These are phyloP conservation scores for Trichosporon sp. DNA, from an alignment of 1,284 basidiomycete species.

Conservation along the genomic window DNA sequence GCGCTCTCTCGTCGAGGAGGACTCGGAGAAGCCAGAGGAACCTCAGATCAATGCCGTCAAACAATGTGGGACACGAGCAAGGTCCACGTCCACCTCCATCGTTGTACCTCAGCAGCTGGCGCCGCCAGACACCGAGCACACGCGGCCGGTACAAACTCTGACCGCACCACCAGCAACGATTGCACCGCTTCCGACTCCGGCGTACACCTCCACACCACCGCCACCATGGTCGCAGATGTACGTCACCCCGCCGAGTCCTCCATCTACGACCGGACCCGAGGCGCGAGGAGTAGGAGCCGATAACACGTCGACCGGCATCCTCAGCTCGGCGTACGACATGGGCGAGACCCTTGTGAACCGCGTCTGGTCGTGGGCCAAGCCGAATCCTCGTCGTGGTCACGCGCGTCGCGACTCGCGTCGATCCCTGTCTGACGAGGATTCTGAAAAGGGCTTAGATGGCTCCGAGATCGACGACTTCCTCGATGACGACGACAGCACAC, in stretches of 20 bases:
- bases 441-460: slow-evolving; percentile 51
- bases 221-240: slow-evolving; percentile 32
- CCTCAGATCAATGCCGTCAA: slow-evolving; percentile 24
- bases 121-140: slow-evolving; percentile 7
- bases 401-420: slow-evolving; percentile 25
- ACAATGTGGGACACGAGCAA: slow-evolving; percentile 42
- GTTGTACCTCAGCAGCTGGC: slow-evolving; percentile 38
- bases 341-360: slow-evolving; percentile 41
- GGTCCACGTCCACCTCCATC: slow-evolving; percentile 52
- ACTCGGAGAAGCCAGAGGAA: slow-evolving; percentile 30
- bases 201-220: slow-evolving; percentile 20
- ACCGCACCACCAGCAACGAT: slow-evolving; percentile 22
- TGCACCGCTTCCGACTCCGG: slow-evolving; percentile 24
- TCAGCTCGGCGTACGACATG: slow-evolving; percentile 43
- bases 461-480: slow-evolving; percentile 38
- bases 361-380: slow-evolving; percentile 34
- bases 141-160: slow-evolving; percentile 27
- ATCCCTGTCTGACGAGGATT: slow-evolving; percentile 42
- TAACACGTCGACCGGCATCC: slow-evolving; percentile 11
- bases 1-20: slow-evolving; percentile 24
- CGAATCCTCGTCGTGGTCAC: slow-evolving; percentile 19
- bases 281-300: not conserved
- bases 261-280: slow-evolving; percentile 22
- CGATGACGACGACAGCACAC: slow-evolving; percentile 31
- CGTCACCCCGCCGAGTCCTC: slow-evolving; percentile 33